Evolutionary conservation across 192 early-diverging fungal species (phyloP).

Genomic region (Backusella morwellensis): DNA sequence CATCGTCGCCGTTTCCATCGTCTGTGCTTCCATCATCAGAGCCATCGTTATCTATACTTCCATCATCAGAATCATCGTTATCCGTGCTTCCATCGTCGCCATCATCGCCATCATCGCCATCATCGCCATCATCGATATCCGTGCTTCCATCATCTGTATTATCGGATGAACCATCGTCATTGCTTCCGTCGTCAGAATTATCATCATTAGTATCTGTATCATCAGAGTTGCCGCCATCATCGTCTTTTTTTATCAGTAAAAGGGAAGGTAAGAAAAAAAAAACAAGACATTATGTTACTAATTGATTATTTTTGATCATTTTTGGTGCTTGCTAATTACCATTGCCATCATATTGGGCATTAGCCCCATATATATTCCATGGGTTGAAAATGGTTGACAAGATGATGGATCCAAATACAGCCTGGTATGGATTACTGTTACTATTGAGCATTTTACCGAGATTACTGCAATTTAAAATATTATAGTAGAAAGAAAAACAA

Average conservation of each 20-base stretch:
- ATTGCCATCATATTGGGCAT: neutral
- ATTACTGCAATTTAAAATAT: neutral
- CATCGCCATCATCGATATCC: neutral
- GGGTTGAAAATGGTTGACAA: neutral
- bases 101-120: neutral
- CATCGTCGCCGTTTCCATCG: too few relatives aligned
- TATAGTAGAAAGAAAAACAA: neutral
- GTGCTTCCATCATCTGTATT: neutral
- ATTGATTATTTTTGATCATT: neutral
- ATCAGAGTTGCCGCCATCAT: neutral
- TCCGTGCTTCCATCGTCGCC: neutral
- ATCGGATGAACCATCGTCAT: neutral
- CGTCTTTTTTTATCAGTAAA: neutral
- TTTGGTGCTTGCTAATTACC: neutral
- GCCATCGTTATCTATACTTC: too few relatives aligned
- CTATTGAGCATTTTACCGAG: constrained; percentile 2
- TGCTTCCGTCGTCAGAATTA: neutral
- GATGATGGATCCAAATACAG: neutral
- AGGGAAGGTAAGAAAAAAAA: neutral
- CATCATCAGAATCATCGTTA: too few relatives aligned
- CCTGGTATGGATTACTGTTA: neutral
- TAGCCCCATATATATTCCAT: neutral
- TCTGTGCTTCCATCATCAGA: too few relatives aligned
- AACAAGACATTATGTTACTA: neutral
- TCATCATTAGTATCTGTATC: neutral